Evolutionary conservation across 1,284 basidiomycete genomes (phyloP), one percentile per base, ranked within the genome.

Genomic region (Lignosus rhinocerotis): DNA sequence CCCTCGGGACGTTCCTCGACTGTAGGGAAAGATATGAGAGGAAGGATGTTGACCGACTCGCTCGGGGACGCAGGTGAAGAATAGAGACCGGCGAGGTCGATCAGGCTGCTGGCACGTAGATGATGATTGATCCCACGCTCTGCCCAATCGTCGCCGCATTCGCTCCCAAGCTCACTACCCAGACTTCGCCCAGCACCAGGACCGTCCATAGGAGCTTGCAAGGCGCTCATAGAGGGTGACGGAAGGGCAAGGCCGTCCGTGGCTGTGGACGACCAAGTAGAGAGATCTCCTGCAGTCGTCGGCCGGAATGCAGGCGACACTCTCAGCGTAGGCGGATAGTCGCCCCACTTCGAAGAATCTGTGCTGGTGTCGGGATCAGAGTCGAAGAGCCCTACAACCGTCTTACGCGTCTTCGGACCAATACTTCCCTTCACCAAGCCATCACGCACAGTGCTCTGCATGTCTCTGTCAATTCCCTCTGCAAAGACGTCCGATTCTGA

Each of bases 311-410:
- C 51, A 0, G 67, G 60, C 7, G 68, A 64, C 0, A 67, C 65
- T 12, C 55, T 58, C 32, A 69, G 46, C 17, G 58, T 57, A 14
- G 59, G 50, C 2, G 68, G 64, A 48, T 66, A 67, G 6, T 51
- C 52, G 38, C 52, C 39, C 41, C 39, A 58, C 31, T n/a, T 42
- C 7, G 60, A 19, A 33, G 48, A 48, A 2, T 32, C 49, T 9
- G 32, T 31, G 11, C 53, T 56, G 1, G 50, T 36, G 10, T 53
- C 50, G 9, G 58, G 59, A 11, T 53, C 57, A 16, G 71, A 66
- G 60, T 85, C 84, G 62, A 91, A 90, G 8, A 90, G 72, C 9
- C 85, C 86, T 19, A 87, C 77, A 16, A 90, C 80, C 8, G 83
- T 83, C 63, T 83, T 86, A 52, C 88, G 81, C n/a, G 75, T 62